phyloP scores from a whole-genome alignment of 352 stramenopile species.

The Globisporangium paroecandrum region DNA sequence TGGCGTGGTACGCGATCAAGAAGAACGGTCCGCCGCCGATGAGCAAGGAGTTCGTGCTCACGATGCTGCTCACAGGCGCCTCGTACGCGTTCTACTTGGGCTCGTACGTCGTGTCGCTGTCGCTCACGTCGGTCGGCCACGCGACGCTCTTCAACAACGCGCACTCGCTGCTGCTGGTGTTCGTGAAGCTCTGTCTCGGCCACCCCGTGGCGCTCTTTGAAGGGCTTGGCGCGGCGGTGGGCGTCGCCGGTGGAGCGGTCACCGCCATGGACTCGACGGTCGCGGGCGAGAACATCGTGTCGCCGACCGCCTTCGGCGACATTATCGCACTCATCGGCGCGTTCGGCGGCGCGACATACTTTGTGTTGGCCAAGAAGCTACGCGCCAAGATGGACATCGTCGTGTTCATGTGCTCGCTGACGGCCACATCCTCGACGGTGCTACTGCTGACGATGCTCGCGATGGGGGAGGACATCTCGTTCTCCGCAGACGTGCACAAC shows the following conservation, averaged over 20 bases:
- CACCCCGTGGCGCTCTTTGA: conserved; percentile 62
- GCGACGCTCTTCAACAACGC: conserved; percentile 83
- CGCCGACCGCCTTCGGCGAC: conserved; percentile 51
- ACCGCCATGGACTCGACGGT: conserved; percentile 59
- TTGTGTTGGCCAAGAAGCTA: conserved; percentile 74
- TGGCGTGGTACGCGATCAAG: conserved; percentile 40
- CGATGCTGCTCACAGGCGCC: conserved; percentile 43
- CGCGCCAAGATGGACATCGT: conserved; percentile 66
- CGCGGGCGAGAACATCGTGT: conserved; percentile 35
- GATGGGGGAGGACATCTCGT: conserved; percentile 46
- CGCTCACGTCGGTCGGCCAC: conserved; percentile 73
- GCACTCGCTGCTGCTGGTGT: conserved; percentile 75
- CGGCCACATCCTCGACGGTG: conserved; percentile 44
- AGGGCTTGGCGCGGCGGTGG: conserved; percentile 60
- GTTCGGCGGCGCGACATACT: conserved; percentile 70
- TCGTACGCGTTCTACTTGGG: conserved; percentile 75
- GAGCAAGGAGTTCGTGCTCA: conserved; percentile 32
- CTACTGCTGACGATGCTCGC: conserved; percentile 63
- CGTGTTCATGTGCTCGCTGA: conserved; percentile 65
- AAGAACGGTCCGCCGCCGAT: conserved; percentile 28
- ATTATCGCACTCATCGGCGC: conserved; percentile 68
- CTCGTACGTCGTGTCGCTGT: conserved; percentile 65
- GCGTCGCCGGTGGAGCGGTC: conserved; percentile 64
- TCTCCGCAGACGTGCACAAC: conserved; percentile 57
- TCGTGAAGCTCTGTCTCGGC: conserved; percentile 60